Percentiles rank a stretch among this genome's conserved stretches.
These are phyloP conservation scores for Debaryomyces tyrocola DNA, from an alignment of 805 yeast genomes.

Conservation along the genomic window DNA sequence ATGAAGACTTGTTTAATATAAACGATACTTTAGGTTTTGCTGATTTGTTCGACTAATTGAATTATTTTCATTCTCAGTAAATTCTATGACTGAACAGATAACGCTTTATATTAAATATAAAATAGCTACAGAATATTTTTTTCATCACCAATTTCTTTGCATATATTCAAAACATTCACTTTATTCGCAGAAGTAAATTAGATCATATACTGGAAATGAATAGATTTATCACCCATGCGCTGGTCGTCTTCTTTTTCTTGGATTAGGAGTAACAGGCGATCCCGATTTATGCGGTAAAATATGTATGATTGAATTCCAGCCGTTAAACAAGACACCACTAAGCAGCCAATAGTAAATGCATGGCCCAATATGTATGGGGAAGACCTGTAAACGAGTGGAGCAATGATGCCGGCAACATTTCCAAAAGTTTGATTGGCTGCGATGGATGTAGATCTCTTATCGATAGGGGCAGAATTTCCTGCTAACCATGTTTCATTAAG, in stretches of 20 bases:
- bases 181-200: too few relatives aligned
- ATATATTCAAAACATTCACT: too few relatives aligned
- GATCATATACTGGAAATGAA: background rate
- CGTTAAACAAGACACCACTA: slow-evolving; percentile 14
- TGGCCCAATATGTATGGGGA: slow-evolving; percentile 42
- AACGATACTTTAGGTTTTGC: background rate
- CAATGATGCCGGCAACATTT: slow-evolving; percentile 45
- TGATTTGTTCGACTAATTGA: background rate
- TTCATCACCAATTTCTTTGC: too few relatives aligned
- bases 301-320: background rate
- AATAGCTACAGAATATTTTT: too few relatives aligned
- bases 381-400: slow-evolving; percentile 42
- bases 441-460: slow-evolving; percentile 42
- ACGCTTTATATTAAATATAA: too few relatives aligned
- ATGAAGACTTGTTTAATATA: background rate
- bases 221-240: background rate
- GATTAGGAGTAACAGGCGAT: background rate
- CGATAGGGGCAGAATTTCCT: slow-evolving; percentile 41
- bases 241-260: background rate
- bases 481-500: slow-evolving; percentile 46
- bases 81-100: too few relatives aligned
- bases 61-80: too few relatives aligned
- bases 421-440: slow-evolving; percentile 46
- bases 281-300: background rate
- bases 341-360: slow-evolving; percentile 38